Evolutionary conservation across 1,284 basidiomycete genomes (phyloP).

Genomic region (Ganoderma multipileum): DNA sequence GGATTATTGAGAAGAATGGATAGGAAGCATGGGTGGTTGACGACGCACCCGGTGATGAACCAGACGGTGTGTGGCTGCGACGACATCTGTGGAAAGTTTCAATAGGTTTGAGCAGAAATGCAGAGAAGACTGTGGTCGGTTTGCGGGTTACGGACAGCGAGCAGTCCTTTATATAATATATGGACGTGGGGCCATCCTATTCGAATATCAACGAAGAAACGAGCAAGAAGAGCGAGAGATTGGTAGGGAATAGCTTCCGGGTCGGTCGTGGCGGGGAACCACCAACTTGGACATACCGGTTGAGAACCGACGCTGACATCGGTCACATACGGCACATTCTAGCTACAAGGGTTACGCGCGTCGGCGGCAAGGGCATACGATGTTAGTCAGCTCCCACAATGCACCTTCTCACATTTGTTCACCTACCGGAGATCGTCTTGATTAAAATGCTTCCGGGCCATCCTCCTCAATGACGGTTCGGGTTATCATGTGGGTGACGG

Average conservation of each 20-base stretch:
- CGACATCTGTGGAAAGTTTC: background rate
- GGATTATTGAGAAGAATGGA: background rate
- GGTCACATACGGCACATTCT: background rate
- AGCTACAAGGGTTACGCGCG: background rate
- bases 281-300: background rate
- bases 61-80: background rate
- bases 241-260: background rate
- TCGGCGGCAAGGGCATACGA: too few relatives aligned
- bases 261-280: background rate
- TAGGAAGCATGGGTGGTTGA: background rate
- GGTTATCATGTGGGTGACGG: too few relatives aligned
- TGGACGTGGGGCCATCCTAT: background rate
- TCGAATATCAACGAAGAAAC: background rate
- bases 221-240: background rate
- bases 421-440: too few relatives aligned
- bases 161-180: background rate
- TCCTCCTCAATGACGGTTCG: too few relatives aligned
- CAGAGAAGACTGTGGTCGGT: background rate
- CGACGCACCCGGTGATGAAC: conserved; percentile 8
- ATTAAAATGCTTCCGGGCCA: too few relatives aligned
- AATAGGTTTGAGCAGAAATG: background rate
- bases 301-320: background rate
- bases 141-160: background rate
- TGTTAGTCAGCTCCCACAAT: too few relatives aligned
- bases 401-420: too few relatives aligned